Base-by-base conservation (phyloP, 176 grass and related monocot genomes). In the Eragrostis nindensis region DNA sequence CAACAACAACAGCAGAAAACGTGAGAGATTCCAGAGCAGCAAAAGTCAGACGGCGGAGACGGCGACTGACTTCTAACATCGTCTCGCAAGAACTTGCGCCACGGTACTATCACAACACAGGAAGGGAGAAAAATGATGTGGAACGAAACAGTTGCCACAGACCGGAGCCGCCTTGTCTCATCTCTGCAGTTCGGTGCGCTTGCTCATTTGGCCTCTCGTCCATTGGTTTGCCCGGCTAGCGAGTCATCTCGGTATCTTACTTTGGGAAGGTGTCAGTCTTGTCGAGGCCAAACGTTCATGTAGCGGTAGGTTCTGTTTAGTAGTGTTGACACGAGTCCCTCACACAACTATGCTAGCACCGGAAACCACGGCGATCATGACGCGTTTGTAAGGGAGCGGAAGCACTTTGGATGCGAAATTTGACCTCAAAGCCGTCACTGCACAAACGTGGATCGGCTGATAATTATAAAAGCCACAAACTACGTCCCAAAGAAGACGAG, bases 251-350 rank as follows among this genome's bases (percentile, higher is more conserved):
- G 36, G 53, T 4, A 54, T 15, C 57, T 11, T 19, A 41, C 30
- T 30, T 42, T 43, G 22, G 67, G 67, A 65, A 72, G 75, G 83
- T 73, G 75, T 43, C 63, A 19, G 59, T 86, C 83, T 46, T 79
- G 68, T 85, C 83, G 57, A 3, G 68, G 69, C 76, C 69, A 36
- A 80, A 80, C 47, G 47, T 74, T 85, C 75, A 64, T 74, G 69
- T 50, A 56, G 57, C 32, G 24, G 70, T 80, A 26, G 76, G 84
- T 57, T 2, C 2, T 17, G 11, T 18, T 44, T 4, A 80, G 76
- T 80, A 25, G 68, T 44, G 67, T 24, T 71, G 27, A 36, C 25
- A 60, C 56, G 60, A 66, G 18, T 55, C 0, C 43, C 60, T 32
- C n/a, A n/a, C n/a, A n/a, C n/a, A n/a, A 46, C 71, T 46, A 61